Base-by-base conservation (phyloP, 2,329 filamentous ascomycete genomes). In the Alternaria alternata region DNA sequence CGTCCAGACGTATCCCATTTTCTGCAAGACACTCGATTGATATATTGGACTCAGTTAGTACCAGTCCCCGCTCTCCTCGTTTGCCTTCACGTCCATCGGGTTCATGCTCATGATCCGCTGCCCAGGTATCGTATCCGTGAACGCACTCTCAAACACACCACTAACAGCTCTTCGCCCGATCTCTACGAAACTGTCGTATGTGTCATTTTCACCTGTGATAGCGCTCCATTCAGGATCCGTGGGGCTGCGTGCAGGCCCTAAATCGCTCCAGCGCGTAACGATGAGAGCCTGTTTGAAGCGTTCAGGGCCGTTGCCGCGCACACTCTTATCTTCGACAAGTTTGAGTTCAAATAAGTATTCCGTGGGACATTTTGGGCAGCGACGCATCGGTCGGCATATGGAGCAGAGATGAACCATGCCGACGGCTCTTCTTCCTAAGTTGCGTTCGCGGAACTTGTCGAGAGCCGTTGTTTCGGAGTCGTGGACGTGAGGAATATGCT, bases 311-410 rank as follows among this genome's bases (percentile, higher is more conserved):
- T 66, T 85, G 79, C 28, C 70, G 34, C 68, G 67, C 7, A 72
- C 69, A 1, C 57, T 73, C 47, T 77, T 81, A 62, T 89, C 86
- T 72, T 89, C 87, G 2, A 83, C 79, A 59, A 89, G 78, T 62
- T 86, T 87, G 7, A 89, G 72, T 70, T 89, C 87, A 48, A 88
- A 80, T 11, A 89, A 75, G 62, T 89, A 89, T 68, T 89, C 87
- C 0, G 85, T 85, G 1, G 87, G 86, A 71, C 87, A 89, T 54
- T 86, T 82, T 0, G 87, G 85, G 72, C 87, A 89, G 32, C 87
- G 79, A 4, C 87, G 81, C 79, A 88, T 87, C 3, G 87, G 86
- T 7, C 83, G 79, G 70, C 87, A 89, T 16, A 81, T 76, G 2
- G 81, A 80, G 69, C 87, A 89, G 7, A 86, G 80, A 11, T 85